These are phyloP conservation scores for Suillus plorans DNA, from an alignment of 768 basidiomycete genomes.

Conservation along the genomic window DNA sequence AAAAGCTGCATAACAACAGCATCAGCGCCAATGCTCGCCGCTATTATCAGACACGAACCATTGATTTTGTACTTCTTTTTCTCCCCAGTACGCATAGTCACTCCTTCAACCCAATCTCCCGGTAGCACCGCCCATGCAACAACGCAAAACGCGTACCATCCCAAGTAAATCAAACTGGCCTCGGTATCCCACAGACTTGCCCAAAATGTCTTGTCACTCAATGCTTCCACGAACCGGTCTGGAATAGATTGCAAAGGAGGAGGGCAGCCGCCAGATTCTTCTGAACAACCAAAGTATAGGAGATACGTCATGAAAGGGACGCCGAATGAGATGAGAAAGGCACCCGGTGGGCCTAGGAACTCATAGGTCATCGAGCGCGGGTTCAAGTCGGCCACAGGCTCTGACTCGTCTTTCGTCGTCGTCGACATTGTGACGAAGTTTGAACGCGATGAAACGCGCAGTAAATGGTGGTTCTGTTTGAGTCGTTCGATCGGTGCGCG, in stretches of 20 bases:
- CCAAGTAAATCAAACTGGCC: slow-evolving; percentile 73
- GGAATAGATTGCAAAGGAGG: slow-evolving; percentile 45
- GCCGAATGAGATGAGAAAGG: slow-evolving; percentile 63
- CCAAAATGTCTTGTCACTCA: slow-evolving; percentile 64
- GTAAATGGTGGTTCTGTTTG: not conserved
- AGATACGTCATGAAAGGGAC: slow-evolving; percentile 73
- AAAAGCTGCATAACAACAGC: slow-evolving; percentile 55
- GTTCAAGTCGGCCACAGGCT: slow-evolving; percentile 42
- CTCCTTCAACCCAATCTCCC: slow-evolving; percentile 70
- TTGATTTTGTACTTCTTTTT: slow-evolving; percentile 92
- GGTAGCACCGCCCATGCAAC: slow-evolving; percentile 79
- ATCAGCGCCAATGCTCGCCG: not conserved
- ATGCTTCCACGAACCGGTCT: slow-evolving; percentile 42
- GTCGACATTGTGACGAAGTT: slow-evolving; percentile 17
- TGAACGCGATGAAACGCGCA: not conserved
- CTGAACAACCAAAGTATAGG: slow-evolving; percentile 78
- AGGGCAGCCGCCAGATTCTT: slow-evolving; percentile 67
- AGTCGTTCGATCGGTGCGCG: not conserved
- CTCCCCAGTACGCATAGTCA: slow-evolving; percentile 68
- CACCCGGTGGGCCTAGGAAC: slow-evolving; percentile 81
- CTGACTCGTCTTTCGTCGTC: slow-evolving; percentile 10
- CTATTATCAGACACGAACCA: slow-evolving; percentile 48
- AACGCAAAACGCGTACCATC: slow-evolving; percentile 90
- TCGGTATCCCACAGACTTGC: slow-evolving; percentile 78
- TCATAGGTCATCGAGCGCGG: slow-evolving; percentile 75